Percentiles rank a stretch among this genome's conserved stretches.
Conservation (phyloP, 177 flowering plant species). For the Vitis hybrid region DNA sequence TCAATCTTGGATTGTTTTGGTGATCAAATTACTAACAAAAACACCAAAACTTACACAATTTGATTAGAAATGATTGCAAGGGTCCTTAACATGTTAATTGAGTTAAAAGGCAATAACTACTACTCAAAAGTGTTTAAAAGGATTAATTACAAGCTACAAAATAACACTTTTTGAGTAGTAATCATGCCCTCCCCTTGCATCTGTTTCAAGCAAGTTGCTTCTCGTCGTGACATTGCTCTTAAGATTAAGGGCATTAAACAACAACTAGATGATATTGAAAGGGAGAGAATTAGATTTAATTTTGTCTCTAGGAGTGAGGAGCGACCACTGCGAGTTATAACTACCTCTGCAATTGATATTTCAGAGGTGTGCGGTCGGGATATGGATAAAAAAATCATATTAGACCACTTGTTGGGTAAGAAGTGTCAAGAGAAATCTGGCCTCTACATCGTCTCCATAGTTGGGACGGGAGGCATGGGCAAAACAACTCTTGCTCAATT, state of each 20-base stretch:
- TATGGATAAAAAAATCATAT: neutral
- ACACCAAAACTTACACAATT: too few relatives aligned
- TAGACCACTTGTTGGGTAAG: conserved; percentile 6
- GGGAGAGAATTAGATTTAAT: neutral
- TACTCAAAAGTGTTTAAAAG: too few relatives aligned
- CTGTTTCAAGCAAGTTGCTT: neutral
- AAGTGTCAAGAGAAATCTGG: neutral
- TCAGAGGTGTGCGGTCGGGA: conserved; percentile 8
- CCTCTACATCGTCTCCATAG: conserved; percentile 16
- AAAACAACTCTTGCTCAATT: conserved; percentile 3
- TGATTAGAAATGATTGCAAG: too few relatives aligned
- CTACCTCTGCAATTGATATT: conserved; percentile 3
- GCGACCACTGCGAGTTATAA: neutral
- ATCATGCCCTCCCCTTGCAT: neutral
- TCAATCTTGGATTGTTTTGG: too few relatives aligned
- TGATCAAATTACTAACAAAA: too few relatives aligned
- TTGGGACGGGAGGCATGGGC: conserved; percentile 35
- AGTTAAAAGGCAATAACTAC: too few relatives aligned
- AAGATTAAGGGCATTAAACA: neutral
- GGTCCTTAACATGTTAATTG: too few relatives aligned
- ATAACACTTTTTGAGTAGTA: too few relatives aligned
- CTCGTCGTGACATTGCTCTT: neutral
- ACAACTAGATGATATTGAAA: neutral
- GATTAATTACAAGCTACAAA: too few relatives aligned
- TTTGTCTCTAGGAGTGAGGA: neutral